Evolutionary conservation across 208 protist genomes (phyloP).

Genomic region (Crithidia thermophila): DNA sequence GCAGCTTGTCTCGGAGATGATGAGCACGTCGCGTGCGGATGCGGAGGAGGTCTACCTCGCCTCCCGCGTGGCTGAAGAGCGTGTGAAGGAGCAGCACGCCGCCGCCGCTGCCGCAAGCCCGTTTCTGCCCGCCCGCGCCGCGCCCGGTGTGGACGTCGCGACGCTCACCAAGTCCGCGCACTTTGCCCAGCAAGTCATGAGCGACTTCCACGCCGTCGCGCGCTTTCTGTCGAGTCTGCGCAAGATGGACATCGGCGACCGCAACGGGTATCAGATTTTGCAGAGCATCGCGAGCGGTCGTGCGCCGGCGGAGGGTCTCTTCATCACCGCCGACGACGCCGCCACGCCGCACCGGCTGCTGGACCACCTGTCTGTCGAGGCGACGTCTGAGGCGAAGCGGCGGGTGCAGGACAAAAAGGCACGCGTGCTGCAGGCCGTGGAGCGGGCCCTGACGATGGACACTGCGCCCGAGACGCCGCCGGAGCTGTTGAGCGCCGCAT

Average conservation of each 20-base stretch:
- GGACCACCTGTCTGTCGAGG: conserved; percentile 3
- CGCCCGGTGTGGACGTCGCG: conserved; percentile 8
- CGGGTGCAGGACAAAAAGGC: conserved; percentile 45
- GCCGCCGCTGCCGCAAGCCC: conserved; percentile 14
- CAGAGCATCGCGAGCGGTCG: conserved; percentile 39
- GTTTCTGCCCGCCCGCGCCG: not conserved
- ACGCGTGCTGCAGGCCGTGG: conserved; percentile 64
- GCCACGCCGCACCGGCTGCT: conserved; percentile 19
- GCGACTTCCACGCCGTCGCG: conserved; percentile 62
- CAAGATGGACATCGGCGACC: conserved; percentile 69
- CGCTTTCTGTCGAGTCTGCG: conserved; percentile 72
- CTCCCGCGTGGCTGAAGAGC: conserved; percentile 21
- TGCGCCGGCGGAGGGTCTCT: conserved; percentile 39
- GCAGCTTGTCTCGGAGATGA: conserved; percentile 68
- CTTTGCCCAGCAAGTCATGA: conserved; percentile 73
- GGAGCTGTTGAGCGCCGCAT: not conserved
- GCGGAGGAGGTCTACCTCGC: conserved; percentile 52
- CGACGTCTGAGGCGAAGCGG: conserved; percentile 17
- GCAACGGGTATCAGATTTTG: conserved; percentile 52
- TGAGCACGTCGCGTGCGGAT: conserved; percentile 51
- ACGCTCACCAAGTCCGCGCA: conserved; percentile 26
- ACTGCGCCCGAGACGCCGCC: not conserved
- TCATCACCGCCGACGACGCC: conserved; percentile 22
- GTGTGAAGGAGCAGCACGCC: conserved; percentile 13
- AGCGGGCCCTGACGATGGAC: conserved; percentile 39